Base-by-base conservation (phyloP, 176 grass and related monocot genomes). In the Echinochloa phyllopogon region DNA sequence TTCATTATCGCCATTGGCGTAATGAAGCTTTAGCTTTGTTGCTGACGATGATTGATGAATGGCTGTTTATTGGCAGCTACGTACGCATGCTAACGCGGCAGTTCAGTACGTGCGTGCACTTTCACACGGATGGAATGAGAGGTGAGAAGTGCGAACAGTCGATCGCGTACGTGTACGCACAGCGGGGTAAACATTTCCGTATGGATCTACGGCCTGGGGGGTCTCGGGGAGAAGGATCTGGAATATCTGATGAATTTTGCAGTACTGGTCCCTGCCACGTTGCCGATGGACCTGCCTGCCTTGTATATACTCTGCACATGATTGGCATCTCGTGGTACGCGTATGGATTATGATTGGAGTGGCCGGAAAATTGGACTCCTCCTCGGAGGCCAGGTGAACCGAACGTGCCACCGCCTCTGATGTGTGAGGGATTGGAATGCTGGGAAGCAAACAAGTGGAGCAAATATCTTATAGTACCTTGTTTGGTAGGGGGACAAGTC, bases 291-390 rank as follows among this genome's bases (percentile, higher is more conserved):
- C 50, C 49, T n/a, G 33, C 18, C 29, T 66, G 2, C 21, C 7
- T n/a, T n/a, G n/a, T 57, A 20, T 55, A 17, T 78, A 7, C 21
- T 47, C 17, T 48, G 6, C 16, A 56, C 13, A 73, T 50, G 69
- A 72, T 72, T 47, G 13, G 20, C 24, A 15, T 3, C 5, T 60
- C 10, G 21, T 42, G 38, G 21, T 47, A 6, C 40, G 55, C 16
- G 24, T 29, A 12, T 37, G 55, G 55, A 73, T 62, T 29, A 40
- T 29, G 13, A 27, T 69, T n/a, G 11, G 24, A 10, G 12, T 62
- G 60, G 78, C 81, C 56, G 69, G 25, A 61, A 63, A 61, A 23
- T 49, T 83, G 56, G 81, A 83, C 68, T 49, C 25, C 62, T 23
- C 8, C 29, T 14, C 8, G 74, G 43, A 2, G 39, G 40, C 80